Evolutionary conservation across 1,139 yeast species (phyloP).

Genomic region (Suhomyces wounanorum): DNA sequence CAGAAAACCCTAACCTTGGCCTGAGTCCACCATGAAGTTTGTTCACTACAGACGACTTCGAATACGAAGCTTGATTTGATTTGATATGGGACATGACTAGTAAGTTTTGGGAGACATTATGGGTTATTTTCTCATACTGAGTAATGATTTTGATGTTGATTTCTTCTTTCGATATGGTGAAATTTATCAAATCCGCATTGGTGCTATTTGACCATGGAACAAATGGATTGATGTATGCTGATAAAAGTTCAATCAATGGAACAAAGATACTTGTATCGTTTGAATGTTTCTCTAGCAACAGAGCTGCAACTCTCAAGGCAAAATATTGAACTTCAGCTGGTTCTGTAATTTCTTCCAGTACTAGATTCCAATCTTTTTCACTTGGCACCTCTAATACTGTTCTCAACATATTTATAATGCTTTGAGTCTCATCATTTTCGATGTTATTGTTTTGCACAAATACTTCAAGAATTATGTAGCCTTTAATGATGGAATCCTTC

Average conservation of each 20-base stretch:
- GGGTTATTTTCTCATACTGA: slow-evolving; percentile 5
- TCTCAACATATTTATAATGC: neutral
- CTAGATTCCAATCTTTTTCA: neutral
- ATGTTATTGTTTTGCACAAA: neutral
- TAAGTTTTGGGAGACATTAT: slow-evolving; percentile 7
- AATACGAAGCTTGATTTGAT: slow-evolving; percentile 1
- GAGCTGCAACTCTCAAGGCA: slow-evolving; percentile 2
- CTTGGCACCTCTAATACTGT: neutral
- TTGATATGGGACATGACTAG: slow-evolving; percentile 5
- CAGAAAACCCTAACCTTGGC: slow-evolving; percentile 33
- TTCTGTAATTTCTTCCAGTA: neutral
- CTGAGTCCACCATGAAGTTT: slow-evolving; percentile 25
- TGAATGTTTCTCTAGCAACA: neutral
- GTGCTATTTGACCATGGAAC: slow-evolving; percentile 31
- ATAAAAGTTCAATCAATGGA: slow-evolving; percentile 10
- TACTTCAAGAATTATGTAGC: slow-evolving; percentile 1
- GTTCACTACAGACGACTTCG: neutral
- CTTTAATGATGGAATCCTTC: neutral
- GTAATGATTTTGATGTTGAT: neutral
- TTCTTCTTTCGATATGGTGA: slow-evolving; percentile 8
- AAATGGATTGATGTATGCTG: slow-evolving; percentile 31
- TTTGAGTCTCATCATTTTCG: neutral
- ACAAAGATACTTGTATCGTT: neutral
- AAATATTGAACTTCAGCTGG: slow-evolving; percentile 1
- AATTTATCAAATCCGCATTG: slow-evolving; percentile 19